Percentiles rank a stretch among this genome's conserved stretches.
Evolutionary conservation across 2,329 filamentous ascomycete genomes (phyloP).

Genomic region (Rhinocladiella similis): DNA sequence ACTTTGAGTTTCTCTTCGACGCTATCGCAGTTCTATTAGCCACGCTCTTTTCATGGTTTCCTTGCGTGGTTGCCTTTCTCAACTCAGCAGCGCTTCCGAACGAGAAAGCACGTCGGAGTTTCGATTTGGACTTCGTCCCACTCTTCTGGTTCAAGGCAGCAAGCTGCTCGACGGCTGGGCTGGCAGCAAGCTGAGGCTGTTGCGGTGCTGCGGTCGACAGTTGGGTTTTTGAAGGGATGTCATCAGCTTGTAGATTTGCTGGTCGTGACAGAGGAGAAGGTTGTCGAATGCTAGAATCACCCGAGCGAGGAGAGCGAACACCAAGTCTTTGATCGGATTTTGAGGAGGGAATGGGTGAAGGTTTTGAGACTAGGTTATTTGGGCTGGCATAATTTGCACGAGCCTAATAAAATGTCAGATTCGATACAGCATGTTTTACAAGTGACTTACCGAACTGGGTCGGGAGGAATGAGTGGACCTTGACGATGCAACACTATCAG

Average conservation of each 20-base stretch:
- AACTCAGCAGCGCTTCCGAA: conserved; percentile 95
- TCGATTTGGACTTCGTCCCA: conserved; percentile 78
- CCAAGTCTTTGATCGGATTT: conserved; percentile 13
- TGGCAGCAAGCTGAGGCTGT: conserved; percentile 35
- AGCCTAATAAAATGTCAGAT: conserved; percentile 15
- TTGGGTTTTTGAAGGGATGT: conserved; percentile 19
- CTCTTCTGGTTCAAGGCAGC: conserved; percentile 85
- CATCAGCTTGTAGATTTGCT: conserved; percentile 61
- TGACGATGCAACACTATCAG: conserved; percentile 60
- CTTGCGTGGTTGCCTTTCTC: conserved; percentile 69
- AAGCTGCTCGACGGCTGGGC: conserved; percentile 79
- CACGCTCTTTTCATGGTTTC: conserved; percentile 48
- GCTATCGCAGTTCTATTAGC: conserved; percentile 46
- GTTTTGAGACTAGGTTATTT: neutral
- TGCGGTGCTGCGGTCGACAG: neutral
- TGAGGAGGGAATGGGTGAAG: neutral
- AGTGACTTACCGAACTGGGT: conserved; percentile 64
- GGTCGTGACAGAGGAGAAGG: conserved; percentile 76
- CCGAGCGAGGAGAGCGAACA: conserved; percentile 4
- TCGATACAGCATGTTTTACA: conserved; percentile 7
- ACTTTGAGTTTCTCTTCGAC: conserved; percentile 63
- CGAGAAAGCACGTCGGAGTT: conserved; percentile 87
- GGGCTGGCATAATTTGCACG: conserved; percentile 6
- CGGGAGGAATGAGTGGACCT: conserved; percentile 53
- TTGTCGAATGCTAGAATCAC: conserved; percentile 32